Evolutionary conservation across 164 flowering plant species (phyloP), one percentile per base, ranked within the genome.

Genomic region (Magnolia officinalis): DNA sequence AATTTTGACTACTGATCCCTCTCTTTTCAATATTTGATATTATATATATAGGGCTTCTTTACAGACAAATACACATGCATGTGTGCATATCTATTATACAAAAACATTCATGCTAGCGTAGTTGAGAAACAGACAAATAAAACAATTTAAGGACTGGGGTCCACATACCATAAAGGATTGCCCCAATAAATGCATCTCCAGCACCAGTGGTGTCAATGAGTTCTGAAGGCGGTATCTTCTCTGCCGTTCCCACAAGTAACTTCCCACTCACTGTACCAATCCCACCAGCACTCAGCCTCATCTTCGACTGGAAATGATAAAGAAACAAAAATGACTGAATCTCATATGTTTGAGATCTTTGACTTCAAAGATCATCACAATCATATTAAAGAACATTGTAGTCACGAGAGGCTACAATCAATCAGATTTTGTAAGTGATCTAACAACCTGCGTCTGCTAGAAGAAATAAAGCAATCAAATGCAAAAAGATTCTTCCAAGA

Each of bases 141-240:
- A 11, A 72, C 29, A 23, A 1, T 7, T 26, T 9, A 37, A 37
- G 45, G 45, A 37, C 45, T 37, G 45, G 45, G 45, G 45, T 37
- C 23, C 70, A 50, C 77, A 68, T 81, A 91, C 96, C 96, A 84
- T 91, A 92, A 29, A 95, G 87, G 85, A 89, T 82, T 52, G 95
- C 95, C 76, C 98, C 98, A 81, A 91, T 90, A 71, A 95, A 95
- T 81, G 98, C 92, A 86, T 95, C 98, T 23, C 98, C 98, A 74
- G 96, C 98, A 78, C 97, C 98, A 37, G 98, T 93, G 13, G 98
- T 92, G 83, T 93, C 98, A 58, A 91, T 78, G 59, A 93, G 87
- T 80, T 92, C 98, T 31, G 91, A 83, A 50, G 90, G 85, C 37
- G 97, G 98, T 66, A 95, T 88, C 84, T 87, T 91, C 82, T 95